Conservation (phyloP, 192 early-diverging fungal species). For the Allomyces arbusculus region DNA sequence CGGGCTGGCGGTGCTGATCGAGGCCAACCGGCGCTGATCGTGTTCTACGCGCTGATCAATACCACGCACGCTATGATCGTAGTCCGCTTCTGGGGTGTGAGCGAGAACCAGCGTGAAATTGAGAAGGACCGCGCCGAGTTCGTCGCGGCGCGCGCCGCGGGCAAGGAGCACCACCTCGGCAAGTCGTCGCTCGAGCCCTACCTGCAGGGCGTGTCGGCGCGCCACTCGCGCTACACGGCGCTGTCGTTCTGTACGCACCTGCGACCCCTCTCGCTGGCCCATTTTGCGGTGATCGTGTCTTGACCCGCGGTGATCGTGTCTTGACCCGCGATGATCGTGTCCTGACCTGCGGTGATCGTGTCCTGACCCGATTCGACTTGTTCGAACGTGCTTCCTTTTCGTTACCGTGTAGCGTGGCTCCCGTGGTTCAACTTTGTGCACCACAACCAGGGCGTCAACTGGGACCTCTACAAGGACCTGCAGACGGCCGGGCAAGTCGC, state of each 20-base stretch:
- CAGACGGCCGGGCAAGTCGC: no score
- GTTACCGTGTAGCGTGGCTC: not conserved
- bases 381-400: not conserved
- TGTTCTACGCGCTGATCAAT: not conserved
- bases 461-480: not conserved
- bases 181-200: not conserved
- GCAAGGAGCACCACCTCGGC: not conserved
- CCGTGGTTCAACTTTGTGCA: not conserved
- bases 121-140: not conserved
- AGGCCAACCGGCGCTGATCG: no score
- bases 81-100: not conserved
- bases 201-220: not conserved
- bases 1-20: no score
- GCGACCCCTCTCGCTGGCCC: not conserved
- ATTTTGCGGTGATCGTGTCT: not conserved
- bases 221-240: not conserved
- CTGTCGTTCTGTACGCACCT: not conserved
- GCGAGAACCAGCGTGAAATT: not conserved
- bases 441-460: slow-evolving; percentile 1
- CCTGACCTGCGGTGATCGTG: no score
- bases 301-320: no score
- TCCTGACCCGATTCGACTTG: not conserved
- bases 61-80: not conserved
- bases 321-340: no score
- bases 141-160: not conserved